phyloP scores from a whole-genome alignment of 805 yeast genomes.

The Danielozyma ontarioensis region DNA sequence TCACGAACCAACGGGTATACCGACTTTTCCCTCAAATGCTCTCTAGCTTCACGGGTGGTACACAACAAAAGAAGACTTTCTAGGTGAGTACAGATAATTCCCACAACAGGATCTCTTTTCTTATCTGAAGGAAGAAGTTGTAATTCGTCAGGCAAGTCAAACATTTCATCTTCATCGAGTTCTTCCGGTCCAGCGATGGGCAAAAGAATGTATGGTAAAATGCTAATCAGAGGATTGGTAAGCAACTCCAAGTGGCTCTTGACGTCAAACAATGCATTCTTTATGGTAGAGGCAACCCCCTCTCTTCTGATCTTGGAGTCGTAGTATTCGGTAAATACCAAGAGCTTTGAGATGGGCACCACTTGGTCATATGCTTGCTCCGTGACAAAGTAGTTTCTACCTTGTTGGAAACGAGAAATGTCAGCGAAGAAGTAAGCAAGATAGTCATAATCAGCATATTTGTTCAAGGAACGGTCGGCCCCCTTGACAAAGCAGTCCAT shows the following conservation, averaged over 20 bases:
- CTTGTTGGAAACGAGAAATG: slow-evolving; percentile 66
- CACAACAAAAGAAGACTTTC: slow-evolving; percentile 78
- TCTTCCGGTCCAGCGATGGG: slow-evolving; percentile 79
- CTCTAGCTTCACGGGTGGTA: slow-evolving; percentile 71
- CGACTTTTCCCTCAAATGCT: slow-evolving; percentile 68
- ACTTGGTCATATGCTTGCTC: slow-evolving; percentile 69
- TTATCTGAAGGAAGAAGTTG: slow-evolving; percentile 75
- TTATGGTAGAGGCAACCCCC: slow-evolving; percentile 89
- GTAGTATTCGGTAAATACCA: slow-evolving; percentile 78
- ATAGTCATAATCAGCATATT: slow-evolving; percentile 73
- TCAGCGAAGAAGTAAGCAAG: slow-evolving; percentile 88
- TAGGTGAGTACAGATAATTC: slow-evolving; percentile 64
- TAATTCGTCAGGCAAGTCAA: slow-evolving; percentile 82
- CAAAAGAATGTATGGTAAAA: slow-evolving; percentile 74
- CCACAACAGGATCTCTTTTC: slow-evolving; percentile 64
- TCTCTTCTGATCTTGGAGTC: slow-evolving; percentile 78
- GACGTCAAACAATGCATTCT: slow-evolving; percentile 81
- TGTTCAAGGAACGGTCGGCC: slow-evolving; percentile 63
- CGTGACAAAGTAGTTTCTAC: slow-evolving; percentile 74
- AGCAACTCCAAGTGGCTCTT: slow-evolving; percentile 59
- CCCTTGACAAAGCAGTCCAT: slow-evolving; percentile 91
- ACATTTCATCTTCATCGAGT: slow-evolving; percentile 77
- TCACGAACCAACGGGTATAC: slow-evolving; percentile 87
- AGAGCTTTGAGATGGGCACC: slow-evolving; percentile 73
- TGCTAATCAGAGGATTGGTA: slow-evolving; percentile 57